These are phyloP conservation scores for Biscutella laevigata DNA, from an alignment of 441 rosid genomes.

Conservation along the genomic window DNA sequence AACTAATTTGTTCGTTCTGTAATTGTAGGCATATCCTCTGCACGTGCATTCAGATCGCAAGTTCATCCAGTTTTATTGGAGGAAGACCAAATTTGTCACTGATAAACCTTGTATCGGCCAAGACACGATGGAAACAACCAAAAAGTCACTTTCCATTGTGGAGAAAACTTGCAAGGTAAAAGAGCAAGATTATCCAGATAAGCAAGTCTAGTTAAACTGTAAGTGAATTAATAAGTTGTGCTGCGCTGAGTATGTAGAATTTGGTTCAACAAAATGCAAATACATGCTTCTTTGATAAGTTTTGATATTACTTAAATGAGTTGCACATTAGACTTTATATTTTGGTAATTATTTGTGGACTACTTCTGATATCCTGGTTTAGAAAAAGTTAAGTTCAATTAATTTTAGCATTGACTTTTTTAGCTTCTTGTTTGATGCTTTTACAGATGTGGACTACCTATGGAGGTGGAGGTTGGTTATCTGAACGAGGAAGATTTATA, in stretches of 20 bases:
- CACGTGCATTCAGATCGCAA: constrained; percentile 25
- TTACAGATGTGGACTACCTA: constrained; percentile 24
- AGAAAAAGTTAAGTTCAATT: not conserved
- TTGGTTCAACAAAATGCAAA: constrained; percentile 17
- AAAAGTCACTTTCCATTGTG: constrained; percentile 50
- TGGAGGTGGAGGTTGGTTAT: constrained; percentile 42
- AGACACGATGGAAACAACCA: constrained; percentile 41
- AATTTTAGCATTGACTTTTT: not conserved
- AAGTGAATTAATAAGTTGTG: constrained; percentile 11
- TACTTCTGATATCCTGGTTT: not conserved
- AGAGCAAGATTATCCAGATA: constrained; percentile 31
- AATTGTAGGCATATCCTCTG: not conserved
- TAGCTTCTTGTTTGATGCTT: not conserved
- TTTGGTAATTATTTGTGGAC: no score
- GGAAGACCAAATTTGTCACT: constrained; percentile 35
- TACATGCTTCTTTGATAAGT: constrained; percentile 8
- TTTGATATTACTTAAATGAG: constrained; percentile 23
- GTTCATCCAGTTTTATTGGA: constrained; percentile 51
- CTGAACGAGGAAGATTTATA: constrained; percentile 39
- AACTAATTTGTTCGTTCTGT: not conserved
- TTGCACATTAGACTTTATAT: not conserved
- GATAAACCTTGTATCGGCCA: constrained; percentile 44
- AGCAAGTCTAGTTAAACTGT: constrained; percentile 19
- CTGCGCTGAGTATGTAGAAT: constrained; percentile 12
- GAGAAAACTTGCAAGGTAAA: constrained; percentile 42